phyloP scores from a whole-genome alignment of 2,329 filamentous ascomycete species.

The Paraconiothyrium brasiliense region DNA sequence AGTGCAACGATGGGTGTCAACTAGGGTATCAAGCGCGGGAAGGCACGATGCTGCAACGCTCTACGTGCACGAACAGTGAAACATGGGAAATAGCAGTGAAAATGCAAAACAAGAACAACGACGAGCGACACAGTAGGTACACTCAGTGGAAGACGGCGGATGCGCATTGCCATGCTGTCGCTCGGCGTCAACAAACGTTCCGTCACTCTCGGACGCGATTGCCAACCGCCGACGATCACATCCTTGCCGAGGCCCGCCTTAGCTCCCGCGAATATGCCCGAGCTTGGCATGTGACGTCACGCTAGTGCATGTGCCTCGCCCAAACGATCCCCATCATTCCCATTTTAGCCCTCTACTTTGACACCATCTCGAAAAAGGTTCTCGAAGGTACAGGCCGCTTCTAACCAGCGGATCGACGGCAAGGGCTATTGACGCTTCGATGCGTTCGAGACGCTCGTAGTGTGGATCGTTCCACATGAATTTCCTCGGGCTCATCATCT shows the following conservation, averaged over 20 bases:
- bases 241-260: slow-evolving; percentile 16
- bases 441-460: background rate
- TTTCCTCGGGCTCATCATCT: background rate
- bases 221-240: slow-evolving; percentile 18
- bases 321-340: background rate
- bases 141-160: slow-evolving; percentile 8
- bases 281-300: slow-evolving; percentile 21
- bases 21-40: background rate
- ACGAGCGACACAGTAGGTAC: background rate
- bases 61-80: background rate
- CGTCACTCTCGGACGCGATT: slow-evolving; percentile 21
- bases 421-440: background rate
- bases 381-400: background rate
- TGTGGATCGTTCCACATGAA: background rate
- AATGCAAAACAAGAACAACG: background rate
- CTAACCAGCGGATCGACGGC: slow-evolving; percentile 4
- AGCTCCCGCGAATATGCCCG: slow-evolving; percentile 12
- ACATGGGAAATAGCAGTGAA: background rate
- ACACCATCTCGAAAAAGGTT: background rate
- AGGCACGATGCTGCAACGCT: background rate
- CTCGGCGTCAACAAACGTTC: background rate
- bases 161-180: slow-evolving; percentile 7
- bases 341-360: background rate
- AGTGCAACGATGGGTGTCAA: background rate
- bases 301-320: slow-evolving; percentile 1